Base-by-base conservation (phyloP, 2,329 filamentous ascomycete species). In the Gaeumannomyces sp. region DNA sequence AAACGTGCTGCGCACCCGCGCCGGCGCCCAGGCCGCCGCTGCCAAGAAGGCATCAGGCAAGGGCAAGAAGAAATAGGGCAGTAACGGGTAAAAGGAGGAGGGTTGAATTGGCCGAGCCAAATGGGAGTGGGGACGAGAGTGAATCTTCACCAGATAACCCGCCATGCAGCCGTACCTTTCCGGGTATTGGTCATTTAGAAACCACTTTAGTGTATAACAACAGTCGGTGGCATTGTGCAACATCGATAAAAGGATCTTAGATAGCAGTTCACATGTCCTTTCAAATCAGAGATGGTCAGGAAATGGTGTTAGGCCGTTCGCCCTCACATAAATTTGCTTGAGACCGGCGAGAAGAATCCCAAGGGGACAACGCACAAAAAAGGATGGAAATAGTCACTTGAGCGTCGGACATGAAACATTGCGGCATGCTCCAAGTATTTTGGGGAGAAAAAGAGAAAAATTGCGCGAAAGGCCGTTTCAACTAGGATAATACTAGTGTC, bases 1-100 rank as follows among this genome's bases (percentile, higher is more conserved):
- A 67, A 79, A 76, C 69, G 75, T 78, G 28, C 74, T 78, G 61
- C 75, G 73, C 31, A 73, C 72, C 25, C 71, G 67, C 57, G 62
- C 64, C n/a, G 65, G 57, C 57, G 65, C 64, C 2, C 68, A 68
- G 61, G 65, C 65, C 1, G 60, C 65, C 1, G 66, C 65, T 11
- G 68, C 56, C 64, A 66, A 61, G 35, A 67, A 66, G 65, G 61
- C 53, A 4, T 29, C 45, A 31, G 65, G 60, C 59, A 56, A 59
- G 25, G 27, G 57, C 13, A 59, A 59, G 19, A 59, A 59, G 57
- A 59, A 59, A 31, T 59, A 31, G 5, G 53, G 56, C 4, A 5
- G 53, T 10, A 16, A 19, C 22, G 6, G 29, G n/a, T n/a, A n/a
- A n/a, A n/a, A n/a, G n/a, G n/a, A n/a, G n/a, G n/a, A n/a, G n/a